Base-by-base conservation (phyloP, 208 protist species). In the Porcisia hertigi region DNA sequence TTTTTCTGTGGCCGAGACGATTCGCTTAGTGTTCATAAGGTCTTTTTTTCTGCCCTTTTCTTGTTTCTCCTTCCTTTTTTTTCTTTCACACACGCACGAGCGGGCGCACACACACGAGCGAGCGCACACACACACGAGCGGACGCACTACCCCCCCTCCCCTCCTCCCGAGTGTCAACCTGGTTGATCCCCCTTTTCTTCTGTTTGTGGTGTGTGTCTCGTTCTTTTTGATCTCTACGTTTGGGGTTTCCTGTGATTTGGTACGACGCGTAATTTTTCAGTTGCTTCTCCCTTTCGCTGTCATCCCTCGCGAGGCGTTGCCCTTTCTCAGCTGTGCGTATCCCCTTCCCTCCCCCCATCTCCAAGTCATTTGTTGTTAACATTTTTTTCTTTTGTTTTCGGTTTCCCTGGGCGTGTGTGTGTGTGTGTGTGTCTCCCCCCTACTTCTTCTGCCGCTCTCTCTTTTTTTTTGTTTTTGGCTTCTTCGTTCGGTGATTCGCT, bases 31-130 rank as follows among this genome's bases (percentile, higher is more conserved):
- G 43, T 59, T 71, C 59, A 11, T 69, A 30, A 14, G 45, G 18
- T 36, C 18, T 7, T 11, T 73, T n/a, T n/a, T 6, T 63, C 41
- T 59, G 7, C 62, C 45, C 23, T 64, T 77, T 30, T 16, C 41
- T 65, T 47, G 25, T 20, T 64, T 49, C 2, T 30, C 11, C 30
- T 59, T 71, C 75, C 65, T 45, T 64, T 23, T 64, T 55, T 39
- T 55, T 7, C 43, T 34, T 39, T 36, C 20, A n/a, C n/a, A n/a
- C n/a, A n/a, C n/a, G n/a, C n/a, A n/a, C n/a, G n/a, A n/a, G n/a
- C n/a, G n/a, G n/a, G n/a, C n/a, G n/a, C n/a, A n/a, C n/a, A n/a
- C n/a, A n/a, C n/a, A n/a, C n/a, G n/a, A n/a, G n/a, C n/a, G n/a
- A n/a, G n/a, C n/a, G n/a, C n/a, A n/a, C n/a, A n/a, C n/a, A n/a